A percentile compares a stretch with the other conserved stretches of the same genome.
These are phyloP conservation scores for Flaveria robusta DNA, from an alignment of 129 eudicot genomes.

Conservation along the genomic window DNA sequence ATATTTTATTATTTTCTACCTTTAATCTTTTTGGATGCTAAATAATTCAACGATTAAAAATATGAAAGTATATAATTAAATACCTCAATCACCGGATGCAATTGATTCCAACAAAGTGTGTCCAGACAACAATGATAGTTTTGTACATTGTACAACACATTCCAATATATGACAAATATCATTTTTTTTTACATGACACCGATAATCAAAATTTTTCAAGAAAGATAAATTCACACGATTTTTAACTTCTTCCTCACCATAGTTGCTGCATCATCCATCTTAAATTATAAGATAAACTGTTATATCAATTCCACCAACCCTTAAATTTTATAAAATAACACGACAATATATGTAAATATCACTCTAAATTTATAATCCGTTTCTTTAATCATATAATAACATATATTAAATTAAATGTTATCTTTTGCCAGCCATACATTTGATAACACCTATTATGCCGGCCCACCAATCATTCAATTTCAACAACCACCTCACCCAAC, in stretches of 20 bases:
- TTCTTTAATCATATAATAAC: neutral
- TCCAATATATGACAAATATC: neutral
- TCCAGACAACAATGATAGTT: neutral
- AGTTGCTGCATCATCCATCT: neutral
- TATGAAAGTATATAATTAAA: neutral
- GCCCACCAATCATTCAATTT: slow-evolving; percentile 35
- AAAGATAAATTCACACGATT: neutral
- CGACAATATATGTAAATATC: neutral
- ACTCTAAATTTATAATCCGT: neutral
- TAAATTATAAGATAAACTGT: neutral
- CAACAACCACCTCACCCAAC: slow-evolving; percentile 33
- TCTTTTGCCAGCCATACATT: slow-evolving; percentile 28
- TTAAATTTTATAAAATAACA: neutral
- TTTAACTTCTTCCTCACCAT: neutral
- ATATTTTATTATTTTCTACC: too few relatives aligned
- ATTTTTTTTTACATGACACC: neutral
- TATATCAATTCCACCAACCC: neutral
- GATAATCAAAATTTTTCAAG: neutral
- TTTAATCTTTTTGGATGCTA: too few relatives aligned
- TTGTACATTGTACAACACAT: neutral
- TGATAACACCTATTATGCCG: slow-evolving; percentile 24
- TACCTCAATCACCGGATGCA: neutral
- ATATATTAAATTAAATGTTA: neutral
- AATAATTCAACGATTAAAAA: too few relatives aligned
- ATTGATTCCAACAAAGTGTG: neutral